Evolutionary conservation across 352 stramenopile species (phyloP), one percentile per base, ranked within the genome.

Genomic region (Pythium sp.): DNA sequence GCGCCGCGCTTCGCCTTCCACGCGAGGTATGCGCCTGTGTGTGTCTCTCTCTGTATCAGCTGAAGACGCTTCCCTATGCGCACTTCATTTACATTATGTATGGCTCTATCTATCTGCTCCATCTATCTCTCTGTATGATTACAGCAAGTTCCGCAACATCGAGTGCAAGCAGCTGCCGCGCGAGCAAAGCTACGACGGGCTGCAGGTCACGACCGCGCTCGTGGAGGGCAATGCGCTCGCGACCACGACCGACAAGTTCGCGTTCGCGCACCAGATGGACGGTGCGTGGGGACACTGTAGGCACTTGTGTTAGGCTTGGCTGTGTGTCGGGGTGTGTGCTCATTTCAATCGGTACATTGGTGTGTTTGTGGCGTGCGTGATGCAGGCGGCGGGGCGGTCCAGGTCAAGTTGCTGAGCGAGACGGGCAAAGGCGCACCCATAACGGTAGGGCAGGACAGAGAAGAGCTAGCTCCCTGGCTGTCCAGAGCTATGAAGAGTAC

Each of bases 91-190:
- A 43, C 32, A 1, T 22, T 41, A 9, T 64, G 15, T 57, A 5
- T n/a, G 9, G 15, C 55, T 28, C 56, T 24, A n/a, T 34, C 56
- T 64, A 18, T 46, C 1, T 38, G 0, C 55, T 28, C 56, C n/a
- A n/a, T 34, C 56, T 64, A 18, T 46, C 1, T 38, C 0, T 61
- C 4, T 46, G 0, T 62, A 5, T 43, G 36, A 22, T 6, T 22
- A 30, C 68, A 94, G 87, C 68, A 94, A 94, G 69, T 91, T 92
- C 67, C 84, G 87, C 65, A 93, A 93, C 71, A 68, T 93, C 36
- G 84, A 93, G 73, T 90, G 80, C 74, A 75, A 76, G 64, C 65
- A 66, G 28, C 68, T 80, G 28, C 64, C 80, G 38, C 77, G 76
- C 22, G 86, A 88, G 43, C 74, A 86, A 43, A 79, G 69, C 64